Percentiles rank a stretch among this genome's conserved stretches.
Evolutionary conservation across 345 rosid genomes (phyloP).

Genomic region (Odontarrhena argentea): DNA sequence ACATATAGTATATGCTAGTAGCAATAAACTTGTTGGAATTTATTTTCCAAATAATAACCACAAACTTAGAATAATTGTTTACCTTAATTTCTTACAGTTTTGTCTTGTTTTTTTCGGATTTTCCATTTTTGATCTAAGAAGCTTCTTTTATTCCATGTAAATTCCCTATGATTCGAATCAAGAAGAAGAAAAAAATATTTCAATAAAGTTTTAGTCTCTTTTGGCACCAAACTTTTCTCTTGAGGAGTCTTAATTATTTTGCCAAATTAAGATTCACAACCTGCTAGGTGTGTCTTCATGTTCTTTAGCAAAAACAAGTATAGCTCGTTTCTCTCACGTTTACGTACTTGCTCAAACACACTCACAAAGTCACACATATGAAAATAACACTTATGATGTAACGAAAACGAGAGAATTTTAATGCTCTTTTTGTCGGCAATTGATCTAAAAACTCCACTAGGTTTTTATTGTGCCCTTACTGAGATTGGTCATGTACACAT

Average conservation of each 20-base stretch:
- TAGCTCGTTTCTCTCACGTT: background rate
- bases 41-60: slow-evolving; percentile 22
- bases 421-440: background rate
- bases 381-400: slow-evolving; percentile 1
- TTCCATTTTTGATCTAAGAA: background rate
- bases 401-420: background rate
- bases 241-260: background rate
- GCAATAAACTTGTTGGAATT: slow-evolving; percentile 24
- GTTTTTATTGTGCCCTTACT: slow-evolving; percentile 5
- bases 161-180: too few relatives aligned
- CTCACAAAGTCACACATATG: background rate
- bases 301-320: background rate
- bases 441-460: background rate
- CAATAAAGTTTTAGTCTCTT: background rate
- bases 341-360: background rate
- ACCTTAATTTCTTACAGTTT: background rate
- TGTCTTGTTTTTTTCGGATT: background rate
- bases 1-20: slow-evolving; percentile 4
- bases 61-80: slow-evolving; percentile 15
- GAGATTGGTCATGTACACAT: slow-evolving; percentile 12
- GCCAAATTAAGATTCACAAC: background rate
- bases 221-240: background rate
- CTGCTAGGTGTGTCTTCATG: background rate
- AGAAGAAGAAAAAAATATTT: too few relatives aligned
- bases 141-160: background rate